Evolutionary conservation across 345 rosid genomes (phyloP).

Genomic region (Conringia planisiliqua): DNA sequence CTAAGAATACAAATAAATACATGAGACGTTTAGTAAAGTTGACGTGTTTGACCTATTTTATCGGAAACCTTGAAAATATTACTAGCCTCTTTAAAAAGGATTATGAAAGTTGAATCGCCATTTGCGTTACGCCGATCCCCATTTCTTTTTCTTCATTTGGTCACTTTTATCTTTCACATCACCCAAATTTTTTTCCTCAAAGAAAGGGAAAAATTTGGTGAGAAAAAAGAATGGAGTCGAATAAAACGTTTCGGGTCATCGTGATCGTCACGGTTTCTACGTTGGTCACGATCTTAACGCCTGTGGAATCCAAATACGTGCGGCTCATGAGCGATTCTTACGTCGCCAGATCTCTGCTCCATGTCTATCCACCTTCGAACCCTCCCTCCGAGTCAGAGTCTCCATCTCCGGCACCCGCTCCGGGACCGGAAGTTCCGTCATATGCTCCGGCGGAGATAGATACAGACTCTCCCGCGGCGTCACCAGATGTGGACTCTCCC

Average conservation of each 20-base stretch:
- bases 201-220: neutral
- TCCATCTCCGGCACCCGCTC: neutral
- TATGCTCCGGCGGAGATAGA: neutral
- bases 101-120: slow-evolving; percentile 5
- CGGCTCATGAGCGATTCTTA: neutral
- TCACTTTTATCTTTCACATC: neutral
- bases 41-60: slow-evolving; percentile 21
- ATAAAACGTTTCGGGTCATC: neutral
- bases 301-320: slow-evolving; percentile 15
- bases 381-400: neutral
- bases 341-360: slow-evolving; percentile 15
- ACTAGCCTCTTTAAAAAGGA: neutral
- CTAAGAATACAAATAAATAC: too few species aligned
- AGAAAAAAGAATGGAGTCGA: slow-evolving; percentile 8
- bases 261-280: slow-evolving; percentile 28
- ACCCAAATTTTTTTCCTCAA: neutral
- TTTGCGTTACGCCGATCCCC: slow-evolving; percentile 23
- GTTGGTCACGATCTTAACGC: slow-evolving; percentile 14
- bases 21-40: neutral
- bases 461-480: neutral
- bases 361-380: neutral
- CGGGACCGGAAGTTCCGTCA: neutral
- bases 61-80: slow-evolving; percentile 16
- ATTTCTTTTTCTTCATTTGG: neutral
- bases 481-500: neutral